A percentile compares a stretch with the other conserved stretches of the same genome.
phyloP scores from a whole-genome alignment of 208 protist species.

The Crithidia expoeki region DNA sequence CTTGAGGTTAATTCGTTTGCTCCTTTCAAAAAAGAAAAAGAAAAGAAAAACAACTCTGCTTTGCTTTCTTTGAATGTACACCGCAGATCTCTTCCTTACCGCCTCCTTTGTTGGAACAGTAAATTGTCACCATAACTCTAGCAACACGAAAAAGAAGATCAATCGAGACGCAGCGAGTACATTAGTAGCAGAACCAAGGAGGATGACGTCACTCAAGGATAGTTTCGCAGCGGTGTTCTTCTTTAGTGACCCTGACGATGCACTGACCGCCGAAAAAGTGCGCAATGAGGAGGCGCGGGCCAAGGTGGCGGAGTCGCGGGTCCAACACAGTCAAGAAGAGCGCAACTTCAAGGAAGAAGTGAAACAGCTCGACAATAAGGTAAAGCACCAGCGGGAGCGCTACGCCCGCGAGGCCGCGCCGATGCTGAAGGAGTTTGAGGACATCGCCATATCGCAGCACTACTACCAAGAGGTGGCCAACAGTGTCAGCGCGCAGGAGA shows the following conservation, averaged over 20 bases:
- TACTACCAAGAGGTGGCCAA: conserved; percentile 80
- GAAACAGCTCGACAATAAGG: conserved; percentile 41
- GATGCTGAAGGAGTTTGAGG: conserved; percentile 79
- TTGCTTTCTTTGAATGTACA: too few species aligned
- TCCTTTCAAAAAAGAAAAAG: too few species aligned
- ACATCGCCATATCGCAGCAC: conserved; percentile 75
- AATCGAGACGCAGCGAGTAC: background rate
- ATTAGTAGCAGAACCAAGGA: background rate
- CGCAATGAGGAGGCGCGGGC: conserved; percentile 75
- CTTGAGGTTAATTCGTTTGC: too few species aligned
- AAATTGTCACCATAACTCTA: too few species aligned
- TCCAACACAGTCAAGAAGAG: conserved; percentile 55
- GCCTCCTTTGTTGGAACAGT: too few species aligned
- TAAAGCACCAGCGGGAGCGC: conserved; percentile 52
- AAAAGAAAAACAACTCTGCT: too few species aligned
- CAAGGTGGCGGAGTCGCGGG: conserved; percentile 40
- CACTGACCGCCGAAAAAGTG: conserved; percentile 58
- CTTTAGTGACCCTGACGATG: conserved; percentile 59
- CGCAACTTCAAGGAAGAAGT: conserved; percentile 31
- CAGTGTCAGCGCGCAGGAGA: conserved; percentile 48
- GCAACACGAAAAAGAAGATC: too few species aligned
- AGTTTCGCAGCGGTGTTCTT: conserved; percentile 47
- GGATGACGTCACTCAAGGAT: conserved; percentile 44
- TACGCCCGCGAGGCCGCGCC: conserved; percentile 59
- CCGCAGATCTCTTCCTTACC: too few species aligned